These are phyloP conservation scores for Phanerochaete sordida DNA, from an alignment of 768 basidiomycete genomes.

Conservation along the genomic window DNA sequence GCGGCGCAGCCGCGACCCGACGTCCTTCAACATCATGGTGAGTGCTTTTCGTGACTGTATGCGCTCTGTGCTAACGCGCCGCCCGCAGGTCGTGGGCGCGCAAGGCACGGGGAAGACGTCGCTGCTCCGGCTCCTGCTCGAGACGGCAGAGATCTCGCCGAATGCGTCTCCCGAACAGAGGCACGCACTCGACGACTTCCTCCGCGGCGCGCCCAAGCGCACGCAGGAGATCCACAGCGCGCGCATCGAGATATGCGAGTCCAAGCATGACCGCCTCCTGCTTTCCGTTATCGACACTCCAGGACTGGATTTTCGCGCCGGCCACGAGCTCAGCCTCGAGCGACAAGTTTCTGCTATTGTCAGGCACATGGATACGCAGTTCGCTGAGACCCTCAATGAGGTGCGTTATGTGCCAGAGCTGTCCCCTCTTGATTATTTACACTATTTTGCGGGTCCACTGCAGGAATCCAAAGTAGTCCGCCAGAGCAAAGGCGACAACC, in stretches of 20 bases:
- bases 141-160: slow-evolving; percentile 82
- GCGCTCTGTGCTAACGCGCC: not conserved
- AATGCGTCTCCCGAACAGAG: slow-evolving; percentile 73
- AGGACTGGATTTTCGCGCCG: slow-evolving; percentile 71
- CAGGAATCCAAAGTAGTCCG: slow-evolving; percentile 89
- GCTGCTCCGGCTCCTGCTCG: slow-evolving; percentile 71
- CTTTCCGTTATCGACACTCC: slow-evolving; percentile 86
- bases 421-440: too few species aligned
- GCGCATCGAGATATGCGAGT: slow-evolving; percentile 80
- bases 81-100: slow-evolving; percentile 66
- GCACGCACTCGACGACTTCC: slow-evolving; percentile 58
- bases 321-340: slow-evolving; percentile 75
- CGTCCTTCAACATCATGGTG: slow-evolving; percentile 88
- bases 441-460: too few species aligned
- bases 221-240: slow-evolving; percentile 66
- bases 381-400: slow-evolving; percentile 85
- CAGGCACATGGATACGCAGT: slow-evolving; percentile 77
- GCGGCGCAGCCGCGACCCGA: slow-evolving; percentile 60
- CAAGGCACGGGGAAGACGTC: slow-evolving; percentile 86
- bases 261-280: slow-evolving; percentile 71
- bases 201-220: slow-evolving; percentile 54
- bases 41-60: slow-evolving; percentile 10
- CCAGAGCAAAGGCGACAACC: slow-evolving; percentile 84
- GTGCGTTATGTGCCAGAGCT: slow-evolving; percentile 38
- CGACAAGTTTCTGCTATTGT: slow-evolving; percentile 71